Conservation (phyloP, 2,329 filamentous ascomycete species). For the Colletotrichum chrysophilum region DNA sequence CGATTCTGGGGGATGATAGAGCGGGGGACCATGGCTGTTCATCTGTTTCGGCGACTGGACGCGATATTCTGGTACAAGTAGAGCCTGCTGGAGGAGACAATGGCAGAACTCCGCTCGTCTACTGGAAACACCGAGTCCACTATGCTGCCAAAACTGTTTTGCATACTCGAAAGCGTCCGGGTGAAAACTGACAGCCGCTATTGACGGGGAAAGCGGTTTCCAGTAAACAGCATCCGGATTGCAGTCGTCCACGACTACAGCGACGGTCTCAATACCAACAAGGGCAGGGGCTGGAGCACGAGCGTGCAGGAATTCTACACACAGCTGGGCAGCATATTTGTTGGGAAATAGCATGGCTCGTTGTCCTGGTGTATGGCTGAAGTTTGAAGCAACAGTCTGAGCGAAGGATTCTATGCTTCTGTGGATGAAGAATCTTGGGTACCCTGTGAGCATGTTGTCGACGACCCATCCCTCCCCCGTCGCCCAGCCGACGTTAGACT, state of each 20-base stretch:
- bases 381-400: constrained; percentile 67
- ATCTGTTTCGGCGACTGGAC: constrained; percentile 17
- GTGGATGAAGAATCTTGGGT: constrained; percentile 94
- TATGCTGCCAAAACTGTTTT: constrained; percentile 97
- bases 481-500: constrained; percentile 88
- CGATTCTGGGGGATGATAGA: not conserved
- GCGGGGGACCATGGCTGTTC: not conserved
- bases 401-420: constrained; percentile 79
- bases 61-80: constrained; percentile 46
- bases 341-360: constrained; percentile 86
- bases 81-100: constrained; percentile 71
- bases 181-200: constrained; percentile 76
- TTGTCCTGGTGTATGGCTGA: constrained; percentile 62
- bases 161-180: constrained; percentile 70
- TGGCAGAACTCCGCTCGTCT: constrained; percentile 90
- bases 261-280: constrained; percentile 58
- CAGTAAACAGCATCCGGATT: constrained; percentile 51
- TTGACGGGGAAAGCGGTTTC: constrained; percentile 61
- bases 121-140: constrained; percentile 91
- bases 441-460: constrained; percentile 84
- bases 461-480: constrained; percentile 89
- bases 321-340: constrained; percentile 68
- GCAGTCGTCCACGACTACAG: constrained; percentile 66
- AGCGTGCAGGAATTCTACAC: constrained; percentile 73
- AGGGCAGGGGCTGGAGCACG: constrained; percentile 59